Percentiles rank a stretch among this genome's conserved stretches.
Conservation (phyloP, 2,329 filamentous ascomycete genomes). For the Neopestalotiopsis sp. region DNA sequence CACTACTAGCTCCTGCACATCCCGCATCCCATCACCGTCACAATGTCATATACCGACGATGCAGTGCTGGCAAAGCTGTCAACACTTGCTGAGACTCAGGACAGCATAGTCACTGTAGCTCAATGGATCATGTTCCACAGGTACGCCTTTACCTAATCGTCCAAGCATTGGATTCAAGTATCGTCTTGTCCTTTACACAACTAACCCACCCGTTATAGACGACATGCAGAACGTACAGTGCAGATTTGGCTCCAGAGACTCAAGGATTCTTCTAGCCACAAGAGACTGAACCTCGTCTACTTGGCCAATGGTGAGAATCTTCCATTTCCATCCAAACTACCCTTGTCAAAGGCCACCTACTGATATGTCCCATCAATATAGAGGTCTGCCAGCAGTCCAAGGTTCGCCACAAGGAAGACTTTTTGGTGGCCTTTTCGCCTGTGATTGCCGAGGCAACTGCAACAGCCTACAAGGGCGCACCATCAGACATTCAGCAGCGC, state of each 20-base stretch:
- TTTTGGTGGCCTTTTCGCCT: conserved; percentile 88
- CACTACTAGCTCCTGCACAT: neutral
- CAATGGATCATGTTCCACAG: conserved; percentile 99
- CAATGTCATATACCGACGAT: conserved; percentile 95
- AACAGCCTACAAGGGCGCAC: conserved; percentile 87
- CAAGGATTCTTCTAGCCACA: conserved; percentile 84
- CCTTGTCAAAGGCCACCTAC: conserved; percentile 16
- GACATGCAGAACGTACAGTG: conserved; percentile 90
- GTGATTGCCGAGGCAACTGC: conserved; percentile 90
- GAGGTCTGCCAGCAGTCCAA: conserved; percentile 97
- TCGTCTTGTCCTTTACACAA: neutral
- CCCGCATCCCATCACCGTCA: conserved; percentile 21
- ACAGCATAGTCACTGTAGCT: conserved; percentile 93
- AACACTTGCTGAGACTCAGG: conserved; percentile 94
- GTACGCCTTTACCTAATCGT: conserved; percentile 51
- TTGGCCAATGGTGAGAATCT: conserved; percentile 81
- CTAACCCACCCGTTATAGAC: conserved; percentile 53
- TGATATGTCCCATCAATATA: conserved; percentile 39
- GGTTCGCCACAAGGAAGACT: conserved; percentile 89
- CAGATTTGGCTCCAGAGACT: conserved; percentile 90
- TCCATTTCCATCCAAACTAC: neutral
- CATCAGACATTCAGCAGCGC: conserved; percentile 85
- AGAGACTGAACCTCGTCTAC: conserved; percentile 90
- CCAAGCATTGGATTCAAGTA: neutral
- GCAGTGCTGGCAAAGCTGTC: conserved; percentile 94